These are phyloP conservation scores for Fusarium armeniacum DNA, from an alignment of 2,329 filamentous ascomycete genomes.

Conservation along the genomic window DNA sequence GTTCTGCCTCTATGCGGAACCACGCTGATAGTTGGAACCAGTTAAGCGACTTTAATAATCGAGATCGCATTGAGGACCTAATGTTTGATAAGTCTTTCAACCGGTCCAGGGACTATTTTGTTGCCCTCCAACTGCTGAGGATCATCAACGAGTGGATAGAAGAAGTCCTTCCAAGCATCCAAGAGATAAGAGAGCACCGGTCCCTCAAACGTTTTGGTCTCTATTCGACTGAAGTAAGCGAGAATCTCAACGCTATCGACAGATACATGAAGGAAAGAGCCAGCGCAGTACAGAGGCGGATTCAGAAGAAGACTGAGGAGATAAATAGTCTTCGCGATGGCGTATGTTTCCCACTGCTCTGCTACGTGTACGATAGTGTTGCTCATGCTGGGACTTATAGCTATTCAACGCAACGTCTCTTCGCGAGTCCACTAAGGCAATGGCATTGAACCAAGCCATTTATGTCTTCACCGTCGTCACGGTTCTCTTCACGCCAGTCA, in stretches of 20 bases:
- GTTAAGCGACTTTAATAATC: background rate
- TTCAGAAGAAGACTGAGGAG: background rate
- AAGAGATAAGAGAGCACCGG: background rate
- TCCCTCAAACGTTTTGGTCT: no score
- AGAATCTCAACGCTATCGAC: background rate
- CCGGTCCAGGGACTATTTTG: background rate
- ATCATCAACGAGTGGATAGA: background rate
- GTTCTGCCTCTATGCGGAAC: background rate
- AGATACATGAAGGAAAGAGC: background rate
- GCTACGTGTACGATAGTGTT: no score
- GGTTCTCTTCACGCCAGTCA: background rate
- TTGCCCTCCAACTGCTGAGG: background rate
- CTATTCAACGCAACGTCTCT: background rate
- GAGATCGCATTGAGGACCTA: background rate
- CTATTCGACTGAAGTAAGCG: fast-evolving
- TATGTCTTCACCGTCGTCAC: background rate
- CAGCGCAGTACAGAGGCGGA: fast-evolving
- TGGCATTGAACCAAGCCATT: background rate
- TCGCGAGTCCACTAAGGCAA: background rate
- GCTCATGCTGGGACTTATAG: background rate
- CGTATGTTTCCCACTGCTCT: background rate
- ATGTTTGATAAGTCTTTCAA: background rate
- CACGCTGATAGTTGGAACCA: background rate
- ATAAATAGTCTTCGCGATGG: constrained; percentile 1
- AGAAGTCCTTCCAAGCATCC: background rate